A percentile compares a stretch with the other conserved stretches of the same genome.
These are phyloP conservation scores for Flaveria sonorensis DNA, from an alignment of 129 eudicot species.

Conservation along the genomic window DNA sequence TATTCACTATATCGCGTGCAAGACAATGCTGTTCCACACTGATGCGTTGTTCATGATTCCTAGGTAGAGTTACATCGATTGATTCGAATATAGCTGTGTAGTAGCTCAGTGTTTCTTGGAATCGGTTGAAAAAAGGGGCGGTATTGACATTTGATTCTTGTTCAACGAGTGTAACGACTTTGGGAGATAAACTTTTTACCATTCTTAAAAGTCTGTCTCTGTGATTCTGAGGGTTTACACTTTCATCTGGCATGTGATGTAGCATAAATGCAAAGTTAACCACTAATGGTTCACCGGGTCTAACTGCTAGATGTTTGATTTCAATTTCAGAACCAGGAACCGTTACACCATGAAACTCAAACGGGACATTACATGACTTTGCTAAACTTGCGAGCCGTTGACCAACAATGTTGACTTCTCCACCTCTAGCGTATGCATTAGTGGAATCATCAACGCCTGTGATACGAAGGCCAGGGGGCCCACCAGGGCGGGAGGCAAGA, in stretches of 20 bases:
- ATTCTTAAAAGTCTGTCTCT: conserved; percentile 16
- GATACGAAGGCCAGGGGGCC: conserved; percentile 24
- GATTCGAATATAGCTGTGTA: conserved; percentile 21
- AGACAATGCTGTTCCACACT: conserved; percentile 28
- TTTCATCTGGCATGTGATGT: conserved; percentile 25
- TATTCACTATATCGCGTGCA: conserved; percentile 20
- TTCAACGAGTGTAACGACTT: conserved; percentile 23
- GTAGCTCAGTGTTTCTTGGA: conserved; percentile 21
- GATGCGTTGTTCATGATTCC: conserved; percentile 26
- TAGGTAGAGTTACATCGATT: conserved; percentile 16
- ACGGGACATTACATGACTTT: conserved; percentile 1
- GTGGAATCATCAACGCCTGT: conserved; percentile 23
- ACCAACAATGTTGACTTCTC: conserved; percentile 13
- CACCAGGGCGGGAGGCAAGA: conserved; percentile 21
- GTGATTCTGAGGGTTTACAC: conserved; percentile 19
- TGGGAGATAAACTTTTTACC: conserved; percentile 16
- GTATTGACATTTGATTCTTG: conserved; percentile 25
- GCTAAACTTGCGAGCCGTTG: conserved; percentile 15
- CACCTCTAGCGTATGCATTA: conserved; percentile 22
- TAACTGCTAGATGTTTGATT: conserved; percentile 9
- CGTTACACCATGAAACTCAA: conserved; percentile 24
- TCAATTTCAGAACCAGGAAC: conserved; percentile 21
- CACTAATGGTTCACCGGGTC: conserved; percentile 14
- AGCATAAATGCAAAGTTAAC: conserved; percentile 26
- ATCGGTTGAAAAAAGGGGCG: conserved; percentile 1